Base-by-base conservation (phyloP, 345 rosid species). In the Noccaea bulbosa region DNA sequence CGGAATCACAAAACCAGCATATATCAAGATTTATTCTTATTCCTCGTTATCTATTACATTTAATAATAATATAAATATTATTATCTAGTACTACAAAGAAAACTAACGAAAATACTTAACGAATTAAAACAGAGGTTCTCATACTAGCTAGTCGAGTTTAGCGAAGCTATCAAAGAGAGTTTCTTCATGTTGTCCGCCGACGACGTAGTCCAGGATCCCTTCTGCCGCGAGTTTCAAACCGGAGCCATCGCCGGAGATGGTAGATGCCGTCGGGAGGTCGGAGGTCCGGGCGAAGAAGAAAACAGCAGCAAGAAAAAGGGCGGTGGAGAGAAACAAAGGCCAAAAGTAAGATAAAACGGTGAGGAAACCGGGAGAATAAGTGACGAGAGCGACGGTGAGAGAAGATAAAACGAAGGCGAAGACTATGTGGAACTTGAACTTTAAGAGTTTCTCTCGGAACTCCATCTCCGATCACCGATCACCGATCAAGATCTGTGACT, bases 301-400 rank as follows among this genome's bases (percentile, higher is more conserved):
- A 69, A 87, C 87, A 12, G 89, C 88, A 4, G 67, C 83, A 12
- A 93, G 93, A 67, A 93, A 93, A 61, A 93, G 84, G 57, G 93
- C 83, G 2, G 98, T 93, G 81, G 98, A 93, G 78, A 93, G 82
- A 49, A 86, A 69, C n/a, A 93, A 81, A 33, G 98, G 98, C 92
- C 97, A 90, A 48, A 93, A 93, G 83, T 87, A 93, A 69, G 92
- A 78, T 51, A 93, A 45, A 55, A 93, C 70, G 55, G 85, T 79
- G 76, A 93, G 72, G 63, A 93, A 85, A 44, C 97, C 79, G 2
- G 98, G 97, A 6, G 98, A 86, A 2, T 85, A 65, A 45, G 77
- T 35, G 83, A 86, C 22, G 14, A 85, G 55, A 41, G 80, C 71
- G 4, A 72, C 62, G 35, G 79, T 24, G 22, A 73, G 16, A 61